Percentiles rank a stretch among this genome's conserved stretches.
These are phyloP conservation scores for Brassica hybrid DNA, from an alignment of 441 rosid species.

Conservation along the genomic window DNA sequence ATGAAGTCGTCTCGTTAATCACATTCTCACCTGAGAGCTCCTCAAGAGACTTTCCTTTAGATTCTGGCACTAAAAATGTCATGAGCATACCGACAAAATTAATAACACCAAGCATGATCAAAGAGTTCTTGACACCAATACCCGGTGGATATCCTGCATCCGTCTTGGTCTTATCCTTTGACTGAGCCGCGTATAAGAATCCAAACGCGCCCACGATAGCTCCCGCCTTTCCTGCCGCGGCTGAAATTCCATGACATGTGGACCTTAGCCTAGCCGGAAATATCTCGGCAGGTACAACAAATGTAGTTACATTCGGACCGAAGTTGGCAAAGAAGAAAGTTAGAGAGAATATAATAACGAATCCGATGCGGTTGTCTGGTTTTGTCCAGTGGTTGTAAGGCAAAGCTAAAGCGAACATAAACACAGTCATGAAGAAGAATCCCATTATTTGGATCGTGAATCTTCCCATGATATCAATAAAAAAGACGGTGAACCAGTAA, in stretches of 20 bases:
- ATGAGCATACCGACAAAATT: conserved; percentile 39
- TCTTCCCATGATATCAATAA: conserved; percentile 54
- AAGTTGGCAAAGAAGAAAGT: conserved; percentile 66
- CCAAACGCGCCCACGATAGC: conserved; percentile 67
- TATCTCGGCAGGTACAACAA: conserved; percentile 61
- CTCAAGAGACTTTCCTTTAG: conserved; percentile 61
- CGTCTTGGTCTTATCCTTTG: conserved; percentile 34
- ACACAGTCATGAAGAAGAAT: conserved; percentile 61
- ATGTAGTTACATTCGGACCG: conserved; percentile 64
- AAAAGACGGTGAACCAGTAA: conserved; percentile 54
- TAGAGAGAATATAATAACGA: conserved; percentile 50
- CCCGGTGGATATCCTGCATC: conserved; percentile 53
- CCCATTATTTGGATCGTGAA: conserved; percentile 58
- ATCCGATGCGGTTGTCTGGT: conserved; percentile 43
- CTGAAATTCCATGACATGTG: conserved; percentile 65
- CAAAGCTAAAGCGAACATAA: conserved; percentile 61
- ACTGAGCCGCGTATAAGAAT: conserved; percentile 59
- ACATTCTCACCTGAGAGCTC: conserved; percentile 56
- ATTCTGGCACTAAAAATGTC: conserved; percentile 56
- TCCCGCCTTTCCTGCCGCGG: conserved; percentile 59
- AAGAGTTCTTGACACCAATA: conserved; percentile 54
- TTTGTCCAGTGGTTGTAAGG: conserved; percentile 55
- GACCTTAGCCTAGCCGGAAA: conserved; percentile 59
- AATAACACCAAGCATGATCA: conserved; percentile 48
- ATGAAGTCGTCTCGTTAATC: conserved; percentile 7